Evolutionary conservation across 176 grass and related monocot genomes (phyloP).

Genomic region (Dendrocalamus sinicus): DNA sequence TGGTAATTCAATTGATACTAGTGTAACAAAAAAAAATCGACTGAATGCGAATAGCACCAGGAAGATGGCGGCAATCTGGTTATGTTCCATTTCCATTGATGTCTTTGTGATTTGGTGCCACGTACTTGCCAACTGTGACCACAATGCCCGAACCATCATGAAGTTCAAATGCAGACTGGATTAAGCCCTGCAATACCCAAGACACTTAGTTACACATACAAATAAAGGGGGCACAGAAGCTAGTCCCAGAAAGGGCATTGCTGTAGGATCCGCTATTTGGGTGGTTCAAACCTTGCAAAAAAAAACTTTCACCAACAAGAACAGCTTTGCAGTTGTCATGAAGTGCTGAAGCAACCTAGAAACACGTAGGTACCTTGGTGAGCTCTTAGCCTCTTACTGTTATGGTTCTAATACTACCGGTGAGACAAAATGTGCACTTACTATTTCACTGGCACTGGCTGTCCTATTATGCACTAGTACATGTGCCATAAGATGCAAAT

Average conservation of each 20-base stretch:
- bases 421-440: slow-evolving; percentile 57
- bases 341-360: slow-evolving; percentile 94
- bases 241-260: background rate
- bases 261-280: background rate
- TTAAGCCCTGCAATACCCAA: slow-evolving; percentile 74
- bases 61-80: slow-evolving; percentile 76
- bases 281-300: slow-evolving; percentile 81
- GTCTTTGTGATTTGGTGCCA: slow-evolving; percentile 83
- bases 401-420: slow-evolving; percentile 19
- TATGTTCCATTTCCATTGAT: slow-evolving; percentile 97
- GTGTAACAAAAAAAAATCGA: slow-evolving; percentile 17
- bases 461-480: slow-evolving; percentile 91
- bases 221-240: background rate
- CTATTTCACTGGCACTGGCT: slow-evolving; percentile 97
- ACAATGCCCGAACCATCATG: slow-evolving; percentile 97
- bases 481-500: slow-evolving; percentile 53
- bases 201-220: slow-evolving; percentile 20
- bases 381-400: background rate
- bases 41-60: slow-evolving; percentile 58
- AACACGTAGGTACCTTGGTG: slow-evolving; percentile 12
- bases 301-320: slow-evolving; percentile 87
- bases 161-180: slow-evolving; percentile 97
- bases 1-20: background rate
- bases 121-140: slow-evolving; percentile 90
- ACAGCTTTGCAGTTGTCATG: slow-evolving; percentile 99